Evolutionary conservation across 2,329 filamentous ascomycete species (phyloP), one percentile per base, ranked within the genome.

Genomic region (Fusarium lateritium): DNA sequence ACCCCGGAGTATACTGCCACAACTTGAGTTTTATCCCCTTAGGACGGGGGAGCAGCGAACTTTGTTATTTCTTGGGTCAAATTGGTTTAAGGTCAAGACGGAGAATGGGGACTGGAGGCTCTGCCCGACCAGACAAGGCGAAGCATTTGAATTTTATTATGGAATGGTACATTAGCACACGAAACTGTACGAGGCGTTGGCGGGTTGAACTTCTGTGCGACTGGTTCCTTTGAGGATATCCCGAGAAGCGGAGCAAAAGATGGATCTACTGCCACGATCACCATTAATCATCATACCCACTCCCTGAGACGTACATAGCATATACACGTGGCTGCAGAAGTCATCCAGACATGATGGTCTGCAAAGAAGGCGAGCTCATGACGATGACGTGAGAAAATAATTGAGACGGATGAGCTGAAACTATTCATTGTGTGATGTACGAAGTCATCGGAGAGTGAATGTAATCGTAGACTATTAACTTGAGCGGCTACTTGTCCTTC

Each of bases 401-500:
- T 67, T 65, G 64, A 47, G 54, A 62, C 46, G 46, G 44, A 61
- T 63, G 38, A 61, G 51, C 42, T 34, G 34, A 55, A 42, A 45
- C 21, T 46, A 47, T 31, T 17, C 13, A 24, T 6, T 40, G 40
- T 22, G 19, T 24, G 34, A 36, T 19, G 21, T 38, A 13, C 33
- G 31, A 19, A 34, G 14, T 24, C 22, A 38, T 46, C 44, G 10
- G 33, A 56, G 36, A 42, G 47, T 58, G 53, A 46, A 38, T 49
- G 24, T 56, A 42, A 26, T 34, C n/a, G 31, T 34, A 14, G 33
- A 28, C 19, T 24, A 43, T 22, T 7, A 40, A 14, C 5, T 40
- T 24, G 13, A 31, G 21, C 26, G 31, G 53, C 76, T 72, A 86
- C 67, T 82, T 79, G 44, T 83, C 79, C 76, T 88, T 88, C 79